These are phyloP conservation scores for Penicillium macrosclerotiorum DNA, from an alignment of 495 filamentous ascomycete species.

Conservation along the genomic window DNA sequence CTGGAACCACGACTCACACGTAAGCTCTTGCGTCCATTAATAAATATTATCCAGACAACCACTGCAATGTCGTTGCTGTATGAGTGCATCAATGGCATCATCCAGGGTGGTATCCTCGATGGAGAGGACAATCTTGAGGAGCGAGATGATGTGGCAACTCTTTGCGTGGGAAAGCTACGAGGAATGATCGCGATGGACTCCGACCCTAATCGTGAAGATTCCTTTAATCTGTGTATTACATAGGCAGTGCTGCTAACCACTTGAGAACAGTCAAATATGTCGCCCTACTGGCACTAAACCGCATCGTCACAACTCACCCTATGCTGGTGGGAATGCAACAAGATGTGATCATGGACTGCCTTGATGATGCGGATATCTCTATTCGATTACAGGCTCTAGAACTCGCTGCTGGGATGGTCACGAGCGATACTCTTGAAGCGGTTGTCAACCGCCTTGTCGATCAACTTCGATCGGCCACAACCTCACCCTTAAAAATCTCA, in stretches of 20 bases:
- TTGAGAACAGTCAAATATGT: conserved; percentile 82
- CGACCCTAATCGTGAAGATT: conserved; percentile 80
- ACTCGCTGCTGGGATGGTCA: conserved; percentile 87
- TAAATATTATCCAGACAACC: conserved; percentile 88
- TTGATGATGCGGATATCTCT: conserved; percentile 94
- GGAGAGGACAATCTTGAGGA: conserved; percentile 71
- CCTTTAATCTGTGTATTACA: not conserved
- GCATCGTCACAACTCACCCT: conserved; percentile 86
- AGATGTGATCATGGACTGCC: conserved; percentile 91
- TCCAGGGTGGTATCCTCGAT: conserved; percentile 90
- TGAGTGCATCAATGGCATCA: conserved; percentile 97
- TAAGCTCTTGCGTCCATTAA: conserved; percentile 92
- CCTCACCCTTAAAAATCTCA: conserved; percentile 30
- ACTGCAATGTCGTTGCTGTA: conserved; percentile 95
- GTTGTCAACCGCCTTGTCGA: conserved; percentile 83
- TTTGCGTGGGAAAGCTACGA: conserved; percentile 89
- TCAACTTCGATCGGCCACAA: conserved; percentile 62
- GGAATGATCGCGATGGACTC: conserved; percentile 92
- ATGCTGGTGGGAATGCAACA: conserved; percentile 85
- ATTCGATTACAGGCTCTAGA: conserved; percentile 92
- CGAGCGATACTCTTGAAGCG: conserved; percentile 72
- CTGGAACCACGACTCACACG: conserved; percentile 86
- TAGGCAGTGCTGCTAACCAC: not conserved
- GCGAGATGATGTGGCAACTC: conserved; percentile 85
- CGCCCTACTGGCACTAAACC: conserved; percentile 88